Evolutionary conservation across 352 stramenopile genomes (phyloP), one percentile per base, ranked within the genome.

Genomic region (Pythium coloratum): DNA sequence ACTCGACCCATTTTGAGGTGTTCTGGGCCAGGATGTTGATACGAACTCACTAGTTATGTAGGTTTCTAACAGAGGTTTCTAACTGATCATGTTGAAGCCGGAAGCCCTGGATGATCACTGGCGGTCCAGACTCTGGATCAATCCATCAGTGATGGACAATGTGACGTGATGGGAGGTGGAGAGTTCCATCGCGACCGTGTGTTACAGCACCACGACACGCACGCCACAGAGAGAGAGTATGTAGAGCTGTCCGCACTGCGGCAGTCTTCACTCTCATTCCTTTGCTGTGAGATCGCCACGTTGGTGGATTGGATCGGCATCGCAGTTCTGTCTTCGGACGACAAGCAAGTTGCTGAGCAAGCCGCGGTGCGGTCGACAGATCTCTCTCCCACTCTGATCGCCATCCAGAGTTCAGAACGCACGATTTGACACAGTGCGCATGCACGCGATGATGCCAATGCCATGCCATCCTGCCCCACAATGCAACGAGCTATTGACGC

Each of bases 151-250:
- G n/a, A 24, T 53, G 46, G 46, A 53, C 46, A 46, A 13, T 42
- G 20, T 24, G 36, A 3, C 12, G 36, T 44, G 36, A 44, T 44
- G 36, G 9, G 33, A 38, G 33, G 5, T 10, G 33, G 36, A 44
- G 36, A 44, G 36, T 18, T 44, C 36, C 8, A 44, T 50, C 46
- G 18, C n/a, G n/a, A n/a, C 20, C 20, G 6, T 53, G 46, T 32
- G 46, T 20, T 3, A 30, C 46, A 30, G n/a, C 12, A 32, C 42
- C 13, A 30, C 18, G 16, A 49, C 40, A 16, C n/a, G 46, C 46
- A 53, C 46, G 46, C 46, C 46, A 53, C 46, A 53, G 42, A 50
- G 42, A 24, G 16, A 53, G 46, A 53, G 46, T 12, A 44, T 24
- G 20, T 24, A 44, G 33, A 44, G 36, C 36, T 44, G 36, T 24